Percentiles rank a stretch among this genome's conserved stretches.
Evolutionary conservation across 1,284 basidiomycete species (phyloP).

Genomic region (Pholiota adiposa): DNA sequence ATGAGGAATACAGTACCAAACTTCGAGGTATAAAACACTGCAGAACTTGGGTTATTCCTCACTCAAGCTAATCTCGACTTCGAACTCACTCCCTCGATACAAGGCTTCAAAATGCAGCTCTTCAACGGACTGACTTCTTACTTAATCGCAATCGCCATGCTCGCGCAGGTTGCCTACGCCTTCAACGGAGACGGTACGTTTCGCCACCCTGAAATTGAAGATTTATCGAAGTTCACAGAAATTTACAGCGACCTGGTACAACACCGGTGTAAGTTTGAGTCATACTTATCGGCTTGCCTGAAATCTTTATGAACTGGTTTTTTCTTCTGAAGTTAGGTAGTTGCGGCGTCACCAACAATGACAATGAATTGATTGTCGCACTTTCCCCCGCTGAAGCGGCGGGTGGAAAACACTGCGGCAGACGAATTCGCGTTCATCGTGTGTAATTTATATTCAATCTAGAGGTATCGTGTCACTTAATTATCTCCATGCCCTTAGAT

Average conservation of each 20-base stretch:
- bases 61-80: background rate
- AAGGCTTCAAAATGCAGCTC: background rate
- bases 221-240: background rate
- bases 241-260: conserved; percentile 1
- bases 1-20: background rate
- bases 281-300: background rate
- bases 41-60: background rate
- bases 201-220: conserved; percentile 20
- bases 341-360: conserved; percentile 21
- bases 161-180: conserved; percentile 14
- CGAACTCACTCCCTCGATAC: background rate
- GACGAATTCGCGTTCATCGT: conserved; percentile 22
- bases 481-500: conserved; percentile 9
- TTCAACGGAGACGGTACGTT: conserved; percentile 28
- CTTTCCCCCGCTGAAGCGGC: conserved; percentile 17
- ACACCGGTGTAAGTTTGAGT: background rate
- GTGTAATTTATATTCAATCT: background rate
- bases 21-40: background rate
- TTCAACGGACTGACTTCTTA: background rate
- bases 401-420: conserved; percentile 20
- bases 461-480: background rate
- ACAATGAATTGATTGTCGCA: conserved; percentile 23
- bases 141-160: background rate
- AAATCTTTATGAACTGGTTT: background rate
- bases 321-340: conserved; percentile 12